Conservation (phyloP, 1,284 basidiomycete species). For the Heterobasidion occidentale region DNA sequence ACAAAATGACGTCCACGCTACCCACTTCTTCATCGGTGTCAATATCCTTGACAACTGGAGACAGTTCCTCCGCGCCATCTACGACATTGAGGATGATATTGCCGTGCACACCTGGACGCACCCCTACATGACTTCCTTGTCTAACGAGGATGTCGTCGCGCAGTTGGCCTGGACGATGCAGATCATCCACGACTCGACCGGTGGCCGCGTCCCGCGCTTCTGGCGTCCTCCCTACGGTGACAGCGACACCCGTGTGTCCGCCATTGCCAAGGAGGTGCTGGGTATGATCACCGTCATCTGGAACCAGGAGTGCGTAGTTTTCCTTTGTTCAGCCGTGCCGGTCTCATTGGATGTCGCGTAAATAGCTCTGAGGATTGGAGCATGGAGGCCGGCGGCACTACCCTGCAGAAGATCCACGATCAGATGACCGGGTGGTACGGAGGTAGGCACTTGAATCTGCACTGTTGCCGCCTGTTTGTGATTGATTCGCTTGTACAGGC, state of each 20-base stretch:
- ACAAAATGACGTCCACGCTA: slow-evolving; percentile 50
- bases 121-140: slow-evolving; percentile 73
- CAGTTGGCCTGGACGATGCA: slow-evolving; percentile 82
- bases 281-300: slow-evolving; percentile 69
- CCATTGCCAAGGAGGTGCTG: slow-evolving; percentile 70
- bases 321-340: neutral
- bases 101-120: slow-evolving; percentile 82
- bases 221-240: slow-evolving; percentile 81
- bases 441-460: slow-evolving; percentile 11
- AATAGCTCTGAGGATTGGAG: slow-evolving; percentile 64
- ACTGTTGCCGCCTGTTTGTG: neutral
- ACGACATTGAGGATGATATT: slow-evolving; percentile 51
- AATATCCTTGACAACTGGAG: slow-evolving; percentile 56
- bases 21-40: slow-evolving; percentile 79
- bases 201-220: slow-evolving; percentile 62
- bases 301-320: slow-evolving; percentile 65
- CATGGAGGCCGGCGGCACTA: slow-evolving; percentile 31
- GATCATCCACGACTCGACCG: slow-evolving; percentile 76
- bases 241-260: slow-evolving; percentile 61
- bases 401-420: slow-evolving; percentile 31
- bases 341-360: neutral
- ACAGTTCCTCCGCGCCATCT: slow-evolving; percentile 45
- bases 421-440: slow-evolving; percentile 49
- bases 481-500: slow-evolving; percentile 14
- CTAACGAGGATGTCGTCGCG: slow-evolving; percentile 62